These are phyloP conservation scores for Speleostelium caveatum DNA, from an alignment of 78 protist species.

Conservation along the genomic window DNA sequence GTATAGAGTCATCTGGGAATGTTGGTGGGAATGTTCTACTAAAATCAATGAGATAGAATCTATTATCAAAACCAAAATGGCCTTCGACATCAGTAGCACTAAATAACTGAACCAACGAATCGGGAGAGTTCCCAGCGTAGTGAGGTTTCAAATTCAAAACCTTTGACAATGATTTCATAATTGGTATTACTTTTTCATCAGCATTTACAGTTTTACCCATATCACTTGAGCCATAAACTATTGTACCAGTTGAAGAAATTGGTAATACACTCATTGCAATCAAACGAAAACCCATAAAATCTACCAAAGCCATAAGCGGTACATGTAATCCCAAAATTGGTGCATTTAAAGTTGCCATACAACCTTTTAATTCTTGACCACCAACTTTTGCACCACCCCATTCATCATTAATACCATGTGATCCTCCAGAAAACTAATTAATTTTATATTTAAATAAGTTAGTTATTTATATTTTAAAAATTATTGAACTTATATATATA, in stretches of 20 bases:
- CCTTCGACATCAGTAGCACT: conserved; percentile 82
- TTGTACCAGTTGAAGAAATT: conserved; percentile 38
- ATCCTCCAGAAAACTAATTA: conserved; percentile 48
- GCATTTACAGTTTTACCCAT: conserved; percentile 71
- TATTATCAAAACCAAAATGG: conserved; percentile 80
- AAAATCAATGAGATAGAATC: conserved; percentile 84
- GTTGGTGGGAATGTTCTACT: conserved; percentile 84
- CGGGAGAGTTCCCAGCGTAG: conserved; percentile 45
- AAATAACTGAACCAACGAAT: not conserved
- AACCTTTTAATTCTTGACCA: conserved; percentile 85
- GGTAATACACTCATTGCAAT: conserved; percentile 82
- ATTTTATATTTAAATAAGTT: not conserved
- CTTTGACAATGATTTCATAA: conserved; percentile 53
- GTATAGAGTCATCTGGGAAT: conserved; percentile 39
- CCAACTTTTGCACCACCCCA: conserved; percentile 87
- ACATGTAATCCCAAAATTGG: conserved; percentile 69
- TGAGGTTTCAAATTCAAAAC: conserved; percentile 71
- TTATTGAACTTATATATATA: not conserved
- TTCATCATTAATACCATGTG: conserved; percentile 68
- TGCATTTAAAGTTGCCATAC: conserved; percentile 74
- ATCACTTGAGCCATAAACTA: conserved; percentile 79
- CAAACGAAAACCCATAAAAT: conserved; percentile 84
- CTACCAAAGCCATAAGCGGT: conserved; percentile 84
- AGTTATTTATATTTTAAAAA: not conserved
- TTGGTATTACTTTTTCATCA: conserved; percentile 40